Evolutionary conservation across 352 stramenopile species (phyloP), one percentile per base, ranked within the genome.

Genomic region (Pythium aristosporum): DNA sequence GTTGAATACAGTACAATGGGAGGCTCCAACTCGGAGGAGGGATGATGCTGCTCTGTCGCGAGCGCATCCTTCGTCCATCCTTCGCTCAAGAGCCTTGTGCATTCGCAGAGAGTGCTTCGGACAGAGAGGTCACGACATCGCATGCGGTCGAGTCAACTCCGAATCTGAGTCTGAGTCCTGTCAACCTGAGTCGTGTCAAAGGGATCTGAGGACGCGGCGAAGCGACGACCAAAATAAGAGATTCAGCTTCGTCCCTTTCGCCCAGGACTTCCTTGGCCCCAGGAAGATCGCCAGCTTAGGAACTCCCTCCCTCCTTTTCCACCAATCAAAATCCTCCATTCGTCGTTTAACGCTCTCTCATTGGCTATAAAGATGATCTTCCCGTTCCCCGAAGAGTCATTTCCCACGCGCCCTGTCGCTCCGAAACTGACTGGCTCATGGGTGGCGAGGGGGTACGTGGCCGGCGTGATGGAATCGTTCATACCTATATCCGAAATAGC

Each of bases 311-410:
- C 20, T 18, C 18, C 21, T 55, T 62, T 34, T 65, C 18, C 16
- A 32, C 57, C 57, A 65, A 65, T 65, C 47, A 39, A 0, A 39
- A 25, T 3, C 5, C 30, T 16, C 3, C 16, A 41, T 28, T 32
- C 39, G 34, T 23, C 21, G 34, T 16, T 21, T 37, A 1, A 15
- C 15, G 5, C 0, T 37, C 15, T 51, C 12, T 50, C 0, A 57
- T 57, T 57, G 37, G 57, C 21, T 63, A n/a, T 47, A 57, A 57
- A 43, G 13, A 34, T 34, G 15, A 18, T 18, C 7, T 28, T 11
- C 41, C 53, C 13, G 28, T n/a, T 39, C 23, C 46, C 57, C 50
- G 47, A 65, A 65, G 34, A 32, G 55, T 53, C 55, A 44, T 62
- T 30, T n/a, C 7, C 21, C 12, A 18, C 9, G 28, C 23, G 23